Percentiles rank a stretch among this genome's conserved stretches.
Conservation (phyloP, 2,329 filamentous ascomycete species). For the Penicillium frequentans region DNA sequence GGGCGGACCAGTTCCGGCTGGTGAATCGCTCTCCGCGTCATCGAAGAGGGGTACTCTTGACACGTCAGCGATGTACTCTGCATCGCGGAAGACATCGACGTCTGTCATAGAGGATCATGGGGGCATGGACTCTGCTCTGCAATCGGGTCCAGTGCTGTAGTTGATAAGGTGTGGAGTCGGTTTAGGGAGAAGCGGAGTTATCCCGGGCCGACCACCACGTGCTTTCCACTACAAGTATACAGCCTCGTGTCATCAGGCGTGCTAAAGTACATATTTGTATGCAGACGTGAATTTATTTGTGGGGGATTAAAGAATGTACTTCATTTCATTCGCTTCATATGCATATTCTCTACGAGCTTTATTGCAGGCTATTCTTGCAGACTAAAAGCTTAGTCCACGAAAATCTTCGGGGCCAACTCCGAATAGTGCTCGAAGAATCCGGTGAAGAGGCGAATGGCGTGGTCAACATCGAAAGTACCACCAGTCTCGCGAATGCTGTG, state of each 20-base stretch:
- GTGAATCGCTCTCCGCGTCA: neutral
- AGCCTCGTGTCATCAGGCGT: neutral
- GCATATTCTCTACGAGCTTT: neutral
- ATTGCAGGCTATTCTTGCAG: neutral
- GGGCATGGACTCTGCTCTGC: constrained; percentile 31
- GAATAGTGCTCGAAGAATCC: constrained; percentile 85
- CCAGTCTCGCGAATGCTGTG: constrained; percentile 94
- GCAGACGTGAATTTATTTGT: neutral
- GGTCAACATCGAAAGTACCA: constrained; percentile 81
- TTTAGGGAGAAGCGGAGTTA: constrained; percentile 12
- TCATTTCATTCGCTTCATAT: neutral
- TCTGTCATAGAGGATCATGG: constrained; percentile 50
- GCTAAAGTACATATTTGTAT: neutral
- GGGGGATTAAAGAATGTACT: neutral
- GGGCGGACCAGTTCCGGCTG: neutral
- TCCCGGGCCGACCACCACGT: constrained; percentile 19
- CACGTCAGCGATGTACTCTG: constrained; percentile 48
- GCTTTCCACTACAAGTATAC: neutral
- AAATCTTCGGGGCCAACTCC: constrained; percentile 76
- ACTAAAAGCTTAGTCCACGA: constrained; percentile 64
- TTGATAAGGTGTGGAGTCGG: constrained; percentile 11
- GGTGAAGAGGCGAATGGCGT: constrained; percentile 82
- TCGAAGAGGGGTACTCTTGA: constrained; percentile 38
- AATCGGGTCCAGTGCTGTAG: constrained; percentile 12
- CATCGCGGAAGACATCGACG: constrained; percentile 47